Percentiles rank a stretch among this genome's conserved stretches.
These are phyloP conservation scores for Oryza coarctata DNA, from an alignment of 176 grass and related monocot genomes.

Conservation along the genomic window DNA sequence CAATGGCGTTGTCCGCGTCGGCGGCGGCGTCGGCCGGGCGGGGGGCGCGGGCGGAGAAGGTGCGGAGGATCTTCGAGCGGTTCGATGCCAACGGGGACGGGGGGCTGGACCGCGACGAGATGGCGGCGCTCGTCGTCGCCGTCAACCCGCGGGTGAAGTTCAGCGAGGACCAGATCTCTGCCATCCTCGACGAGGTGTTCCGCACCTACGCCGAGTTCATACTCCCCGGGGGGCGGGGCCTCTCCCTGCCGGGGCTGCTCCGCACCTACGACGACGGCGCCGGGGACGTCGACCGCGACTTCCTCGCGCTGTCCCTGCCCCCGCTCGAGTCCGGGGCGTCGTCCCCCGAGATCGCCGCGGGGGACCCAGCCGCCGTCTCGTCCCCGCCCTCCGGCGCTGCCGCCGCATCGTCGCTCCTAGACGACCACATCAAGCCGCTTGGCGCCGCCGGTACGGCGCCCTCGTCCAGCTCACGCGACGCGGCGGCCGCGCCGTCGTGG, in stretches of 20 bases:
- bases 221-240: constrained; percentile 40
- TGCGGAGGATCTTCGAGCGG: constrained; percentile 81
- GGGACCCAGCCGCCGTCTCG: neutral
- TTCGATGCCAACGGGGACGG: constrained; percentile 88
- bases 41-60: constrained; percentile 68
- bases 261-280: constrained; percentile 92
- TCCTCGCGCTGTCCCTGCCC: constrained; percentile 67
- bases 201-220: constrained; percentile 88
- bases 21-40: constrained; percentile 54
- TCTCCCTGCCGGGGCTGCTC: constrained; percentile 76
- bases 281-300: constrained; percentile 93
- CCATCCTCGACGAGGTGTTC: constrained; percentile 97
- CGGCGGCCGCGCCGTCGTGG: constrained; percentile 49
- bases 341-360: constrained; percentile 33
- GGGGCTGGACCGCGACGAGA: constrained; percentile 79
- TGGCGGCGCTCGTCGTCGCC: constrained; percentile 78
- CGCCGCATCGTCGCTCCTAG: constrained; percentile 50
- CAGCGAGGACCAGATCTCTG: constrained; percentile 85
- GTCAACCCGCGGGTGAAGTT: constrained; percentile 86
- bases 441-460: constrained; percentile 24
- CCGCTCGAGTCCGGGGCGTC: constrained; percentile 48
- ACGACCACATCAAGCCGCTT: constrained; percentile 55
- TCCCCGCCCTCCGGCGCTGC: neutral
- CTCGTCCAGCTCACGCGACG: constrained; percentile 35
- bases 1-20: constrained; percentile 58